Conservation (phyloP, 2,329 filamentous ascomycete species). For the Pseudogymnoascus sp. region DNA sequence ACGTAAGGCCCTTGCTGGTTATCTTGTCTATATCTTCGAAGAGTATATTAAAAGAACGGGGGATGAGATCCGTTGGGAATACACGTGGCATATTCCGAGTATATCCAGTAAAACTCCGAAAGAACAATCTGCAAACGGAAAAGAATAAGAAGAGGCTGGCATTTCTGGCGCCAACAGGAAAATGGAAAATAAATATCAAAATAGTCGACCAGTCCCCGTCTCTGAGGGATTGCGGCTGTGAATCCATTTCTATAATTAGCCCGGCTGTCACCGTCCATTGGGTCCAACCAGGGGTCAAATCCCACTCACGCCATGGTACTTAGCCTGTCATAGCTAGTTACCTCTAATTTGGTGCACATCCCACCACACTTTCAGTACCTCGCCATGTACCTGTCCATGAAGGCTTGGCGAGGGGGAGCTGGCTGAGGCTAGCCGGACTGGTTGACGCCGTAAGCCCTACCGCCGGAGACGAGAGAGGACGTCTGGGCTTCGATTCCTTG, state of each 20-base stretch:
- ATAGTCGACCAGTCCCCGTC: neutral
- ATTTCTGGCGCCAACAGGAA: slow-evolving; percentile 3
- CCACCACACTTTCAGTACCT: neutral
- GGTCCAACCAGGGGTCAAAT: slow-evolving; percentile 10
- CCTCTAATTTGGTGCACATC: neutral
- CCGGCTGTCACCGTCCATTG: slow-evolving; percentile 7
- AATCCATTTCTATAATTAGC: slow-evolving; percentile 6
- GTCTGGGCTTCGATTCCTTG: neutral
- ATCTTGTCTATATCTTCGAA: neutral
- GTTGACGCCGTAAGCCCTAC: slow-evolving; percentile 10
- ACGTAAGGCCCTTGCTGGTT: neutral
- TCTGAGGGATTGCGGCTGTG: neutral
- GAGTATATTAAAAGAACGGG: neutral
- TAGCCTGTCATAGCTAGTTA: slow-evolving; percentile 2
- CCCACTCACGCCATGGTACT: slow-evolving; percentile 1
- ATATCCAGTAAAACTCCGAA: neutral
- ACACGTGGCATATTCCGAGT: neutral
- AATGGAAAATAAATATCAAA: slow-evolving; percentile 4
- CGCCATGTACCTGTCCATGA: neutral
- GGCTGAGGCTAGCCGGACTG: slow-evolving; percentile 2
- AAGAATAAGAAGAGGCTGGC: neutral
- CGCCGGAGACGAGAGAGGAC: slow-evolving; percentile 8
- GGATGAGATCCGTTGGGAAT: too few species aligned
- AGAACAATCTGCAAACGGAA: neutral
- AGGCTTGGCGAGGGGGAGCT: neutral